Base-by-base conservation (phyloP, 2,329 filamentous ascomycete species). In the Calycina marina region DNA sequence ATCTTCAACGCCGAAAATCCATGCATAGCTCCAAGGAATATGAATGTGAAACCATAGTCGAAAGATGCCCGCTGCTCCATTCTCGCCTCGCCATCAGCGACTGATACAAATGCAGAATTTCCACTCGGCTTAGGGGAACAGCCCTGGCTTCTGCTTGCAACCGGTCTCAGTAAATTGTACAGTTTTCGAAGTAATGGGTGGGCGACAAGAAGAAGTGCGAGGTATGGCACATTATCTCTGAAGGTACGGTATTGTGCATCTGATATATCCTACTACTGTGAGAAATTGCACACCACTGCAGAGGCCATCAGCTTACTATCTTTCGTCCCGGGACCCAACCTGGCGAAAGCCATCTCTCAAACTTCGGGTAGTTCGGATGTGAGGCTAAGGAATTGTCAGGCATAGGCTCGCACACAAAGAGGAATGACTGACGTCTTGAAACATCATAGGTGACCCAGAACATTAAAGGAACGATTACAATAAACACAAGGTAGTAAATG, bases 311-410 rank as follows among this genome's bases (percentile, higher is more conserved):
- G 41, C 72, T 48, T 64, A 84, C 80, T 40, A 96, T 83, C 66
- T 83, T 83, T 37, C 88, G 79, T 15, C 88, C 88, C 5, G 79
- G 80, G 36, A 98, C 80, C 90, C 90, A 98, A 45, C 90, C 92
- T 6, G 74, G 66, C 2, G 73, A 75, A 11, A 98, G 68, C 24
- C 77, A 62, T 38, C 63, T 61, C 39, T 77, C 67, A 51, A 77
- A 94, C 44, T 77, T 80, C 37, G 65, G 53, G 52, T 90, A 98
- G 44, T 80, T 75, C 4, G 83, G 81, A 52, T 94, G 79, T 20
- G 74, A 76, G 38, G 77, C 85, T 93, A 50, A 34, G 27, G 13
- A 24, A 5, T 17, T 25, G 29, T 47, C 31, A 50, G 41, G 28
- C 13, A 28, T 29, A 14, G 20, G 16, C 17, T 10, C 22, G 5